Evolutionary conservation across 2,329 filamentous ascomycete genomes (phyloP), one percentile per base, ranked within the genome.

Genomic region (Macrophomina pseudophaseolina): DNA sequence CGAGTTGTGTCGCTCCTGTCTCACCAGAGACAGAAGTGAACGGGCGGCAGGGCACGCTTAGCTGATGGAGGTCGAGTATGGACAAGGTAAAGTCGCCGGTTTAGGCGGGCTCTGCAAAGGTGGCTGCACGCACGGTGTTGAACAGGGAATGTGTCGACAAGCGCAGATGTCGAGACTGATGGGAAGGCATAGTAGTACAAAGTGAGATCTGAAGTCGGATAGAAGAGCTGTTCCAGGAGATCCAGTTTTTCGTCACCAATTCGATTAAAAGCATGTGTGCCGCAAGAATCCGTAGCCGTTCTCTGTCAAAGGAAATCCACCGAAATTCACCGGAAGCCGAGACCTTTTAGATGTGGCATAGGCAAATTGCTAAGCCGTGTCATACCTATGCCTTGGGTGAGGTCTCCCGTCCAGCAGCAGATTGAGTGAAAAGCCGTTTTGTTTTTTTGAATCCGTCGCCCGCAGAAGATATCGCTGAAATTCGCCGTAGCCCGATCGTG

Each of bases 141-240:
- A 28, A 56, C 40, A 38, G 52, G 53, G 52, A 18, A 52, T n/a
- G 46, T 66, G 64, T 66, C 64, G 64, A 60, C 53, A 51, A 66
- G 48, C 64, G 64, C 54, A 58, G 54, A 66, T 60, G 64, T 59
- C 64, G 64, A 51, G 51, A 38, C 28, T 53, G 74, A 72, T 70
- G 74, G 73, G 72, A 75, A 73, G 71, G 75, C 73, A 77, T 79
- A 79, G 75, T 77, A 79, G 77, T 79, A 79, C 78, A 79, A 79
- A 77, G 73, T 72, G 72, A 75, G 77, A 54, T 64, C 49, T 65
- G 63, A 65, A 65, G 64, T 66, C 64, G 64, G 64, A 52, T 58
- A 66, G 46, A 38, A 60, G 53, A 66, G 53, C 54, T 66, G 64
- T 46, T 66, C 64, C 64, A 66, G 64, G 54, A 60, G 64, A 66